Conservation (phyloP, 208 protist genomes). For the Acanthamoeba sp. region DNA sequence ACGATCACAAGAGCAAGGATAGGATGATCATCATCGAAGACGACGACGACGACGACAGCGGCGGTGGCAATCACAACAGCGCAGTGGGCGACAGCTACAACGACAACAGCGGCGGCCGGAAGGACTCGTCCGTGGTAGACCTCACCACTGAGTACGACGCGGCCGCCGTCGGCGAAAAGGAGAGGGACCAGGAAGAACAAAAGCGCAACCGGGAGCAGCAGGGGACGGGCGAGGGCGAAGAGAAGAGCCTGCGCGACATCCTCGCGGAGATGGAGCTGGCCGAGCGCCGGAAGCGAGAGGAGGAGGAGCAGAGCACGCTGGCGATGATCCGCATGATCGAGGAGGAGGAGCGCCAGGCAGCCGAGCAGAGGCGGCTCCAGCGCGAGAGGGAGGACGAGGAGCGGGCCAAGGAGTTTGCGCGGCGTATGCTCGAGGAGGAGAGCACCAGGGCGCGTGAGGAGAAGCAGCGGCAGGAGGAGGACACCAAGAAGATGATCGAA, state of each 20-base stretch:
- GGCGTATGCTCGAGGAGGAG: constrained; percentile 29
- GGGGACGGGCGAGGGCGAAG: neutral
- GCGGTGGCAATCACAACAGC: neutral
- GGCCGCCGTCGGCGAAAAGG: neutral
- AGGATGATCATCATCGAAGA: neutral
- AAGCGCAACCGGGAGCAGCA: neutral
- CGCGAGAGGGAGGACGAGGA: constrained; percentile 41
- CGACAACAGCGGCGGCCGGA: neutral
- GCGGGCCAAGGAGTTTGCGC: constrained; percentile 26
- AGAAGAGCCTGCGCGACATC: constrained; percentile 17
- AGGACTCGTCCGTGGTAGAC: neutral
- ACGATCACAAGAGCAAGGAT: neutral
- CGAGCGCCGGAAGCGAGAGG: neutral
- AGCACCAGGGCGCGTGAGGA: neutral
- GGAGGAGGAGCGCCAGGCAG: constrained; percentile 3
- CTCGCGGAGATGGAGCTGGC: constrained; percentile 18
- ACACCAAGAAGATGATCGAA: neutral
- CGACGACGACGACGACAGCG: neutral
- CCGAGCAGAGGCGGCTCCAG: constrained; percentile 14
- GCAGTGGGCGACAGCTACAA: neutral
- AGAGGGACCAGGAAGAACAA: neutral
- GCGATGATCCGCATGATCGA: constrained; percentile 25
- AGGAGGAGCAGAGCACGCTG: constrained; percentile 25
- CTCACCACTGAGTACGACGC: neutral
- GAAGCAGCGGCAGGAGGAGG: constrained; percentile 24